Base-by-base conservation (phyloP, 2,329 filamentous ascomycete species). In the Thelonectria olida region DNA sequence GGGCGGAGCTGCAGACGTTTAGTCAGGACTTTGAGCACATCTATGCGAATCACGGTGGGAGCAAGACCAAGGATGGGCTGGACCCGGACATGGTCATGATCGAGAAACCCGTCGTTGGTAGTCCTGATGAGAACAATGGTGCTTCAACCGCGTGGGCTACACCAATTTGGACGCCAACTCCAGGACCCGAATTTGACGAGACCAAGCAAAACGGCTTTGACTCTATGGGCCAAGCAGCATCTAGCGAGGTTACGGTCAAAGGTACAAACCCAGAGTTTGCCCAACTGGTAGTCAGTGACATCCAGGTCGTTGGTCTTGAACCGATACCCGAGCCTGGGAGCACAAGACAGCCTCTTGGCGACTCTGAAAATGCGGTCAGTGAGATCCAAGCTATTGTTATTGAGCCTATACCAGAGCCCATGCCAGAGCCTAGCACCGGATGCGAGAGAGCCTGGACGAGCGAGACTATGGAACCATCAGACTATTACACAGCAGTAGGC, bases 1-100 rank as follows among this genome's bases (percentile, higher is more conserved):
- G 42, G 19, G 36, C 42, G 25, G 58, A 54, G 27, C 47, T 58
- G 4, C 39, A 49, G 15, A 17, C 12, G 19, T 58, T 61, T 34
- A 28, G 38, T 23, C 39, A 52, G 5, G 47, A 52, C 39, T 61
- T 42, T 36, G 23, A 19, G 20, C 54, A 17, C 25, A 12, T 13
- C 20, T 15, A 17, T 15, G 13, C 22, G 23, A 45, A 23, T 5
- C 5, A 9, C 20, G 15, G 49, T 27, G 44, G 28, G n/a, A 31
- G 27, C 13, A n/a, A 25, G 22, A 25, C 41, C 10, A 20, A 38
- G 8, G 34, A 38, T 38, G 34, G 22, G 19, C 19, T 13, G 3
- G 41, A 25, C 15, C 41, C 19, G 5, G 20, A 5, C 15, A n/a
- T 25, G 27, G 27, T 31, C 7, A 38, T 38, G 9, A 5, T 15